Evolutionary conservation across 768 basidiomycete species (phyloP), one percentile per base, ranked within the genome.

Genomic region (Lactarius vividus): DNA sequence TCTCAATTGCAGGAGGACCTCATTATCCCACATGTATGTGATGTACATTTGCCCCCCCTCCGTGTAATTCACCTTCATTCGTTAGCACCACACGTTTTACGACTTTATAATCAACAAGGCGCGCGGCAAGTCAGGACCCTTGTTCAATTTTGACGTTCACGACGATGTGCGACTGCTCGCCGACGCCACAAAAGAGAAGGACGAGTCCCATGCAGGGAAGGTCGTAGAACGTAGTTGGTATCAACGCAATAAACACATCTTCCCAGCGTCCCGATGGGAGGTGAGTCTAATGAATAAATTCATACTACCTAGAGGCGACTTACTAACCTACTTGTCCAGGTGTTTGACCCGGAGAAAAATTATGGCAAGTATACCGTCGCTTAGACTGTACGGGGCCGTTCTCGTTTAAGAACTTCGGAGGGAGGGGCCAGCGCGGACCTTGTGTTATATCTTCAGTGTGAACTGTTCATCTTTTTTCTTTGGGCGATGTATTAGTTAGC

Each of bases 121-220:
- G 9, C 88, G 97, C 28, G 97, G 97, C 31, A 99, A 99, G 77
- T 97, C 95, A 0, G 97, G 97, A 0, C 97, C 97, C 6, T 78
- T 99, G 62, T 99, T 99, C 80, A 97, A 91, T 76, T 99, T 99
- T 73, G 97, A 99, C 76, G 97, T 98, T 7, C 97, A 99, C 75
- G 97, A 99, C 74, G 97, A 99, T 74, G 92, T 99, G 4, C 91
- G 97, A 20, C 77, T 99, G 69, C 81, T 98, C 26, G 89, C 92
- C 28, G 97, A 99, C 73, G 97, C 96, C 2, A 94, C 95, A 1
- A 85, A 89, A 70, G 97, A 99, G 78, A 98, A 98, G 77, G 95
- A 99, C 71, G 97, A 99, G 76, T 95, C 92, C 20, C 97, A 99
- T 73, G 97, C 97, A 0, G 97, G 97, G 2, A 99, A 99, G 74